A percentile compares a stretch with the other conserved stretches of the same genome.
Conservation (phyloP, 2,329 filamentous ascomycete species). For the Metarhizium humberi region DNA sequence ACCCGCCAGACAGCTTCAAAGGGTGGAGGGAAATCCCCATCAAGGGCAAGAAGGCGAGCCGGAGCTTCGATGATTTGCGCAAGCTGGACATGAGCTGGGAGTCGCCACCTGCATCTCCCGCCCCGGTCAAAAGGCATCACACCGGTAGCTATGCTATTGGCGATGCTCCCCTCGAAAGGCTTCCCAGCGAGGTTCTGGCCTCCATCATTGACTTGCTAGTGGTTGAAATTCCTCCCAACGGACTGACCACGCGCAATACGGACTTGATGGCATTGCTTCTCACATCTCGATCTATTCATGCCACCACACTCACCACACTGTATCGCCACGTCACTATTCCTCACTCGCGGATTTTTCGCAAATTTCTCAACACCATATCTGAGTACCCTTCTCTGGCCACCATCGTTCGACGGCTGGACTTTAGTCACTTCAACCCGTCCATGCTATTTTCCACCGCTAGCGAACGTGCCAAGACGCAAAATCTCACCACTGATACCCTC, state of each 20-base stretch:
- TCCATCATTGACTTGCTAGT: conserved; percentile 67
- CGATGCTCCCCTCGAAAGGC: conserved; percentile 51
- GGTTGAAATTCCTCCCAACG: conserved; percentile 62
- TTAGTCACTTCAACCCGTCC: conserved; percentile 77
- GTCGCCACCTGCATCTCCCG: conserved; percentile 24
- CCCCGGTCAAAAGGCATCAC: conserved; percentile 22
- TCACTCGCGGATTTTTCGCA: conserved; percentile 74
- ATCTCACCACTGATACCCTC: conserved; percentile 66
- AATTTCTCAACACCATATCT: conserved; percentile 62
- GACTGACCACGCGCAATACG: conserved; percentile 65
- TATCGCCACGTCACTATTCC: conserved; percentile 76
- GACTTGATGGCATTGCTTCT: conserved; percentile 69
- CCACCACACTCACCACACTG: conserved; percentile 62
- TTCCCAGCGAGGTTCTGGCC: conserved; percentile 62
- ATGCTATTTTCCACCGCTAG: conserved; percentile 66
- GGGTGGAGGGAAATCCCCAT: conserved; percentile 56
- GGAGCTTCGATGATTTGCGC: conserved; percentile 52
- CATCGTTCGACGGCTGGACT: conserved; percentile 70
- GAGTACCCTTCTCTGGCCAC: conserved; percentile 60
- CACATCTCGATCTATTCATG: conserved; percentile 66
- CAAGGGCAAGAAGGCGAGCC: conserved; percentile 48
- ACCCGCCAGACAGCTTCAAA: conserved; percentile 47
- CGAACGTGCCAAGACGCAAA: conserved; percentile 65
- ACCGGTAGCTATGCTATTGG: conserved; percentile 29
- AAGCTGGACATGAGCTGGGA: conserved; percentile 47